Conservation (phyloP, 345 rosid species). For the Draba incana region DNA sequence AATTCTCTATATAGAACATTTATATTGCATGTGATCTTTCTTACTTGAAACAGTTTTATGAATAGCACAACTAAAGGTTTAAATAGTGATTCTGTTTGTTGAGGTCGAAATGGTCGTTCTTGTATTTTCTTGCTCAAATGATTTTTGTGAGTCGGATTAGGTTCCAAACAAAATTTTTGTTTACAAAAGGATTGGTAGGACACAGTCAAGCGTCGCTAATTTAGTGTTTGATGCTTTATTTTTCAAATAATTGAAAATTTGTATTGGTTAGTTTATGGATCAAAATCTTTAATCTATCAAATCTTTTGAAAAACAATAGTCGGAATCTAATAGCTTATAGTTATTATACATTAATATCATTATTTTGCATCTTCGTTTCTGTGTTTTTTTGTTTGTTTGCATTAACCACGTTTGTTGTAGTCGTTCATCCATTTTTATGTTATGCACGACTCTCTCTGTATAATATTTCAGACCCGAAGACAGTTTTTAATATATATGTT, state of each 20-base stretch:
- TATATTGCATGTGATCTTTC: slow-evolving; percentile 43
- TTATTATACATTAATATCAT: no score
- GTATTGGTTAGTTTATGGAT: neutral
- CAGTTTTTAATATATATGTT: neutral
- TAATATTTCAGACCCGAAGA: neutral
- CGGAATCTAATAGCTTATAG: no score
- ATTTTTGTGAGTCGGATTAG: neutral
- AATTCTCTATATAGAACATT: slow-evolving; percentile 29
- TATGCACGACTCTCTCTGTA: neutral
- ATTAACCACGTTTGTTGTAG: slow-evolving; percentile 2
- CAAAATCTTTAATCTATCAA: neutral
- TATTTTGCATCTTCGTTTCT: neutral
- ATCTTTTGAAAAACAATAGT: neutral
- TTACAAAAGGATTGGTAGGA: neutral
- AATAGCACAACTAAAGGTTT: slow-evolving; percentile 34
- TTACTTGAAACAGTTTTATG: slow-evolving; percentile 35
- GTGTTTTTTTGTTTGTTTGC: neutral
- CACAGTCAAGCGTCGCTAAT: neutral
- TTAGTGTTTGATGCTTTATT: no score
- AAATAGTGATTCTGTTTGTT: slow-evolving; percentile 40
- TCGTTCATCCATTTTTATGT: neutral
- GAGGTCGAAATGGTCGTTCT: slow-evolving; percentile 21
- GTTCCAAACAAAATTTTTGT: neutral
- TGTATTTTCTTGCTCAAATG: slow-evolving; percentile 1
- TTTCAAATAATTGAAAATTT: no score